phyloP scores from a whole-genome alignment of 2,329 filamentous ascomycete genomes.

The Aspergillus carbonarius region DNA sequence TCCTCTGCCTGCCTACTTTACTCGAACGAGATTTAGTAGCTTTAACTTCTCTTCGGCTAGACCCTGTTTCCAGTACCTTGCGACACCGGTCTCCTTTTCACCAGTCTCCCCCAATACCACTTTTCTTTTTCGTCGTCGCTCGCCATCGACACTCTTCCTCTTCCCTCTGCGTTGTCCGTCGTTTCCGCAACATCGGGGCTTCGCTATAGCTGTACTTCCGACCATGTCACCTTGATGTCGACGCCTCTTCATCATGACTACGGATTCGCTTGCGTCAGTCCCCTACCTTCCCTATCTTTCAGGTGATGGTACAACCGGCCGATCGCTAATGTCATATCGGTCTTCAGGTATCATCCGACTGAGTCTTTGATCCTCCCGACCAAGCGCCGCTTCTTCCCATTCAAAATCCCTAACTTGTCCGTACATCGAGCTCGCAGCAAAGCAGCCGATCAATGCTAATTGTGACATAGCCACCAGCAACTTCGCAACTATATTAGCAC shows the following conservation, averaged over 20 bases:
- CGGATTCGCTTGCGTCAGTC: constrained; percentile 42
- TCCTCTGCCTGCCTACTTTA: background rate
- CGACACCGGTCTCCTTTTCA: constrained; percentile 10
- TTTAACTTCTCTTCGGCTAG: background rate
- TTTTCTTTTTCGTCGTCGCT: constrained; percentile 12
- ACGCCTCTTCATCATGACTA: constrained; percentile 40
- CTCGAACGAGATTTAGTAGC: background rate
- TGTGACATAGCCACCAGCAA: constrained; percentile 42
- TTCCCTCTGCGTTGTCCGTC: constrained; percentile 10
- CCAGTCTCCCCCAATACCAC: constrained; percentile 1
- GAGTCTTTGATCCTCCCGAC: constrained; percentile 62
- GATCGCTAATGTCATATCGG: constrained; percentile 15
- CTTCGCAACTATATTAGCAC: constrained; percentile 86
- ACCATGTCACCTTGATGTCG: constrained; percentile 36
- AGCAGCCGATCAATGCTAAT: constrained; percentile 15
- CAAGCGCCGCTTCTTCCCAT: constrained; percentile 66
- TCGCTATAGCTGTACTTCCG: constrained; percentile 13
- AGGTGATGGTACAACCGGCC: background rate
- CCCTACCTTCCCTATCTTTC: constrained; percentile 7
- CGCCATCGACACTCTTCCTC: constrained; percentile 1
- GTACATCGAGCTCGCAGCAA: constrained; percentile 30
- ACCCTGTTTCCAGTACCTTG: background rate
- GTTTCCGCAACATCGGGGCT: constrained; percentile 13
- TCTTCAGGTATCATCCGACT: constrained; percentile 61
- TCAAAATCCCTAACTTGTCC: constrained; percentile 65